These are phyloP conservation scores for Poronia punctata DNA, from an alignment of 495 filamentous ascomycete species.

Conservation along the genomic window DNA sequence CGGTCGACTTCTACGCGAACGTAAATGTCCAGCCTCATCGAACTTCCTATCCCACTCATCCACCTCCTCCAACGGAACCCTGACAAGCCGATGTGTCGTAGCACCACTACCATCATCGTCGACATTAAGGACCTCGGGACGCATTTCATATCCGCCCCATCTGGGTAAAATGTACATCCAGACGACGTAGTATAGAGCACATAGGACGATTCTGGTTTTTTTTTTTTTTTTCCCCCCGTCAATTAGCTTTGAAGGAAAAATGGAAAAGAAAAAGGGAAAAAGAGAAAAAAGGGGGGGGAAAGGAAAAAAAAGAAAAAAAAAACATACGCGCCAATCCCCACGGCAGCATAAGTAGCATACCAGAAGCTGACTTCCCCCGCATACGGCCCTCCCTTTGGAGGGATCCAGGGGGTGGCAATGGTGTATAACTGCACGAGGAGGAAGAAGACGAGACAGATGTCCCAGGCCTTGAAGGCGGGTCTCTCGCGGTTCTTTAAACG, in stretches of 20 bases:
- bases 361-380: slow-evolving; percentile 60
- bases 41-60: slow-evolving; percentile 49
- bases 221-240: no score
- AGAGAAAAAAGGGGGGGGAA: neutral
- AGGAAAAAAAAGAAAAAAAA: neutral
- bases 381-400: slow-evolving; percentile 47
- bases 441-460: slow-evolving; percentile 45
- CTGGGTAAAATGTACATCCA: slow-evolving; percentile 50
- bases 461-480: slow-evolving; percentile 49
- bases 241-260: no score
- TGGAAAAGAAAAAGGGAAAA: no score
- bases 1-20: no score
- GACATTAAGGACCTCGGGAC: slow-evolving; percentile 44
- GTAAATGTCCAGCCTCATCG: slow-evolving; percentile 42
- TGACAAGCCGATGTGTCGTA: slow-evolving; percentile 46
- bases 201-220: slow-evolving; percentile 34
- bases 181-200: slow-evolving; percentile 49
- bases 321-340: slow-evolving; percentile 50
- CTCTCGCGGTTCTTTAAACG: slow-evolving; percentile 34
- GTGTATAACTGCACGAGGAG: slow-evolving; percentile 50
- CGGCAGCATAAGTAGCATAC: slow-evolving; percentile 57
- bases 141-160: slow-evolving; percentile 43
- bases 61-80: slow-evolving; percentile 44
- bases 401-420: slow-evolving; percentile 60
- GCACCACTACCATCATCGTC: slow-evolving; percentile 42